Percentiles rank a stretch among this genome's conserved stretches.
phyloP scores from a whole-genome alignment of 768 basidiomycete genomes.

The Agaricus subrufescens region DNA sequence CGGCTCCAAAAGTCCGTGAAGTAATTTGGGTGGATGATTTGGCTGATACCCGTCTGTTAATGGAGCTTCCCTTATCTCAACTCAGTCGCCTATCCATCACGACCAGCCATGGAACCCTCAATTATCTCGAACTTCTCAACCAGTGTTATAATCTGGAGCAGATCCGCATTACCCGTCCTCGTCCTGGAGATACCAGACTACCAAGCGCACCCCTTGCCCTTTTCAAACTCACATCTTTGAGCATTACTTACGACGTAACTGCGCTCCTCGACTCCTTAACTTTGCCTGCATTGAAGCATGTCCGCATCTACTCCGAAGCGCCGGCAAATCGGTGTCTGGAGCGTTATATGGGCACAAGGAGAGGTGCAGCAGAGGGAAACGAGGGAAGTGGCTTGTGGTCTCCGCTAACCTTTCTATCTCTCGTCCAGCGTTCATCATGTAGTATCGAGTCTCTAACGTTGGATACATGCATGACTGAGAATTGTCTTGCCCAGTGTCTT shows the following conservation, averaged over 20 bases:
- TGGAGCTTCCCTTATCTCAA: constrained; percentile 23
- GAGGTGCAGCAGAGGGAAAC: constrained; percentile 2
- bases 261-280: constrained; percentile 25
- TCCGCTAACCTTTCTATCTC: constrained; percentile 21
- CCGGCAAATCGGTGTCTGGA: constrained; percentile 6
- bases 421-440: constrained; percentile 26
- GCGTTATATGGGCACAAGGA: constrained; percentile 10
- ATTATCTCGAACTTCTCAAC: constrained; percentile 25
- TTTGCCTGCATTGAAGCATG: constrained; percentile 24
- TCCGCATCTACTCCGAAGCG: constrained; percentile 21
- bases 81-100: constrained; percentile 25
- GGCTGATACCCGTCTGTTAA: constrained; percentile 24
- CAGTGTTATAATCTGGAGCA: constrained; percentile 28
- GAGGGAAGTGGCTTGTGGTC: constrained; percentile 17
- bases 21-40: constrained; percentile 30
- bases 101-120: constrained; percentile 26
- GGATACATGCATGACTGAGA: constrained; percentile 24
- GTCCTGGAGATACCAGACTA: constrained; percentile 15
- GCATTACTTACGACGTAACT: constrained; percentile 26
- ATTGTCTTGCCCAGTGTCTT: constrained; percentile 21
- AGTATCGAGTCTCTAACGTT: constrained; percentile 22
- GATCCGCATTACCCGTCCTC: constrained; percentile 26
- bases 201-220: constrained; percentile 21
- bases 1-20: constrained; percentile 23
- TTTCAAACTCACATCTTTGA: constrained; percentile 25